Evolutionary conservation across 305 asterid species (phyloP).

Genomic region (Fraxinus sp.): DNA sequence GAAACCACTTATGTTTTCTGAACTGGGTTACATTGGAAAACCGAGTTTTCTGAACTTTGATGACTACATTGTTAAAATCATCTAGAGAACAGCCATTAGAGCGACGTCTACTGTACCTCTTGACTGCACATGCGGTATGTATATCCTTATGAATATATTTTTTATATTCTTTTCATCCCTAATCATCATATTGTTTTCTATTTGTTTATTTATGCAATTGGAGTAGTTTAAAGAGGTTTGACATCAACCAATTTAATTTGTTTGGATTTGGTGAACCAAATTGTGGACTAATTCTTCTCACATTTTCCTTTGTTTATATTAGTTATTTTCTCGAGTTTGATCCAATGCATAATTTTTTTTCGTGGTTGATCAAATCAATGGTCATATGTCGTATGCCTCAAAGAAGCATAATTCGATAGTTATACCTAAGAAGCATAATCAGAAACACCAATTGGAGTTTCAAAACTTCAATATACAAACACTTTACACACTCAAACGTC

Average conservation of each 20-base stretch:
- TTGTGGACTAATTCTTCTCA: background rate
- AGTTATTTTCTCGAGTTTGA: background rate
- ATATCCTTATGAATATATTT: too few species aligned
- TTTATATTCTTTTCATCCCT: background rate
- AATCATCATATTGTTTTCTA: background rate
- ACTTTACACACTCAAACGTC: background rate
- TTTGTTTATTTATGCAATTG: background rate
- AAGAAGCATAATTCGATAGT: constrained; percentile 26
- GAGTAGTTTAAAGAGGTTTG: background rate
- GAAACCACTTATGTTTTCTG: too few species aligned
- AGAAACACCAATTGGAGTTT: background rate
- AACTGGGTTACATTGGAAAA: too few species aligned
- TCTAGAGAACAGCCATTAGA: too few species aligned
- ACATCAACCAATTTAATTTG: background rate
- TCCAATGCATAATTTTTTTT: background rate
- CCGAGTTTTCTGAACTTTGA: too few species aligned
- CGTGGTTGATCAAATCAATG: constrained; percentile 35
- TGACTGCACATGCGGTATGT: too few species aligned
- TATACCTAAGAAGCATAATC: background rate
- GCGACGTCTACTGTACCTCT: too few species aligned
- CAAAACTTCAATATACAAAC: too few species aligned
- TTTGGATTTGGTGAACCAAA: background rate
- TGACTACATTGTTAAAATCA: too few species aligned
- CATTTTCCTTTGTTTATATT: background rate
- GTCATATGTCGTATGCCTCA: constrained; percentile 87